Evolutionary conservation across 108 stramenopile genomes (phyloP).

Genomic region (Licmophora abbreviata): DNA sequence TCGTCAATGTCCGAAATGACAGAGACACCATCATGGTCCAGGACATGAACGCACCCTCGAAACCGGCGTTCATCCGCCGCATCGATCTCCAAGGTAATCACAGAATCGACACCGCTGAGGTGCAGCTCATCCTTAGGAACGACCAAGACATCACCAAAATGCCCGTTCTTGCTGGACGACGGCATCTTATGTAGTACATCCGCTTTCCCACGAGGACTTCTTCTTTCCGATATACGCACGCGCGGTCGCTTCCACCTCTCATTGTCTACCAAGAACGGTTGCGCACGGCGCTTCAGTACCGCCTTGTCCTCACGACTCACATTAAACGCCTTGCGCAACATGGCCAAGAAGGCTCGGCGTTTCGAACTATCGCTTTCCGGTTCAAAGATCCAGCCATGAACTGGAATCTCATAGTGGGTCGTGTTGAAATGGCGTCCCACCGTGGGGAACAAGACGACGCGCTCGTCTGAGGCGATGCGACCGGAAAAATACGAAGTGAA

Average conservation of each 20-base stretch:
- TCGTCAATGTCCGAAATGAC: constrained; percentile 43
- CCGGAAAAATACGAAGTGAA: too few relatives aligned
- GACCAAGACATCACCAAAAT: constrained; percentile 11
- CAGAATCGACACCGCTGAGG: constrained; percentile 9
- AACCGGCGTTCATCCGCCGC: constrained; percentile 7
- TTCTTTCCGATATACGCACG: constrained; percentile 6
- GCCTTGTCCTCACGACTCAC: constrained; percentile 9
- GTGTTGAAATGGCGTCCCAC: constrained; percentile 8
- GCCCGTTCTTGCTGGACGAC: constrained; percentile 25
- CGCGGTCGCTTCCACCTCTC: constrained; percentile 17
- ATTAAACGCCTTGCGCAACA: constrained; percentile 18
- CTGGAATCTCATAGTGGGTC: constrained; percentile 21
- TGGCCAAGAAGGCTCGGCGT: constrained; percentile 15
- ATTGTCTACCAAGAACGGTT: constrained; percentile 34
- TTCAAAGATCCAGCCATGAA: constrained; percentile 41
- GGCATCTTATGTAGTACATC: constrained; percentile 13
- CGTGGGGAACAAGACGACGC: constrained; percentile 36
- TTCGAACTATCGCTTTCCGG: constrained; percentile 21
- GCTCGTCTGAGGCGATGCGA: constrained; percentile 35
- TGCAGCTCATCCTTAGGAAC: constrained; percentile 3
- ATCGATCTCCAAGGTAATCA: background rate
- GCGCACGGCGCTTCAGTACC: constrained; percentile 18
- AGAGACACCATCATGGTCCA: constrained; percentile 12
- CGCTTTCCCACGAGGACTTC: too few relatives aligned
- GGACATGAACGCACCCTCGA: constrained; percentile 14